Evolutionary conservation across 768 basidiomycete genomes (phyloP).

Genomic region (Psilocybe tampanensis): DNA sequence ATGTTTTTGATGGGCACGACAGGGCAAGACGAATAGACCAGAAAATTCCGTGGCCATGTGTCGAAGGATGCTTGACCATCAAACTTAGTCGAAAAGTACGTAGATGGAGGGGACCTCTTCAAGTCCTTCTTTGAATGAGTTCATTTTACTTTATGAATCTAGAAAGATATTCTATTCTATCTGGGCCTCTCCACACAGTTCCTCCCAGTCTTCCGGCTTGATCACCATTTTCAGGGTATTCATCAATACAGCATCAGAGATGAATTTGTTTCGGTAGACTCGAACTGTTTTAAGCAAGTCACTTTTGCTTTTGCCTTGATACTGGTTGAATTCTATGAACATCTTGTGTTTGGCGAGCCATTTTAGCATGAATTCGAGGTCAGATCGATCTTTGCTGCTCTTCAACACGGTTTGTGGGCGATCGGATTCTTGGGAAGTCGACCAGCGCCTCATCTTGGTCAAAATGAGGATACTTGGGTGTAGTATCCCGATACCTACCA

Average conservation of each 20-base stretch:
- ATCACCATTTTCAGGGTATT: constrained; percentile 18
- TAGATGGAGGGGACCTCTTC: too few species aligned
- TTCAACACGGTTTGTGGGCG: constrained; percentile 27
- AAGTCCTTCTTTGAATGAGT: too few species aligned
- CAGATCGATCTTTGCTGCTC: constrained; percentile 18
- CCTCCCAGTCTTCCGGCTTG: constrained; percentile 22
- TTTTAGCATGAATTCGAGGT: constrained; percentile 22
- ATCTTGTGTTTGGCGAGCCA: constrained; percentile 25
- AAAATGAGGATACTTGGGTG: constrained; percentile 26
- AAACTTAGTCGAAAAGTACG: too few species aligned
- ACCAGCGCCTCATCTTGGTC: constrained; percentile 34
- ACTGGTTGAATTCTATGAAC: constrained; percentile 24
- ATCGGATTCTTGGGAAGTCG: constrained; percentile 21
- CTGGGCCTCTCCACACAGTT: constrained; percentile 24
- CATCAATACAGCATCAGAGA: constrained; percentile 14
- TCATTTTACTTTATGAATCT: too few species aligned
- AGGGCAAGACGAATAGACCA: too few species aligned
- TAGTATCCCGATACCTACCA: constrained; percentile 20
- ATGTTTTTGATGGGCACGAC: too few species aligned
- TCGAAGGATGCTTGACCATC: too few species aligned
- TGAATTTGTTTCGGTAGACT: constrained; percentile 12
- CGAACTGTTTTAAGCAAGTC: constrained; percentile 22
- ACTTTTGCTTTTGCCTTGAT: constrained; percentile 22
- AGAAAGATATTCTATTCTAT: too few species aligned
- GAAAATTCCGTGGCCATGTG: too few species aligned